Evolutionary conservation across 305 asterid species (phyloP).

Genomic region (Petunia hybrid): DNA sequence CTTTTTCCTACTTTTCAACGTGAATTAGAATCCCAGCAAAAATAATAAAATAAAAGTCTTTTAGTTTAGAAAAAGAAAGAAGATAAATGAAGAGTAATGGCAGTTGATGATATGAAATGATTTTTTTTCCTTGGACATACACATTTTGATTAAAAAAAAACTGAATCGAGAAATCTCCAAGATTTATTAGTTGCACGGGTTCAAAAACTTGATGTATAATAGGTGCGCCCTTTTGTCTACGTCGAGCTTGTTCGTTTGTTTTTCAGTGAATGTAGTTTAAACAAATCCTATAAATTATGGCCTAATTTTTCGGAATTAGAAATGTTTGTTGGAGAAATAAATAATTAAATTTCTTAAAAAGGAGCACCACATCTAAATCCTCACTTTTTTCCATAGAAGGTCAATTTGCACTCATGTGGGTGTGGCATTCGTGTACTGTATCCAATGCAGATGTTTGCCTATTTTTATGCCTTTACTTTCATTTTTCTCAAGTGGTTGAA

Average conservation of each 20-base stretch:
- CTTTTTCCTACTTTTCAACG: too few species aligned
- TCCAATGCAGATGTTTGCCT: conserved; percentile 10
- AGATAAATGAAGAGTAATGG: too few species aligned
- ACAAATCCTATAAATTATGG: not conserved
- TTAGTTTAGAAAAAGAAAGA: too few species aligned
- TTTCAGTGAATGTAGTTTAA: not conserved
- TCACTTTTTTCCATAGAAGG: not conserved
- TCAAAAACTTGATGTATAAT: too few species aligned
- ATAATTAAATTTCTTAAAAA: not conserved
- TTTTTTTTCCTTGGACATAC: too few species aligned
- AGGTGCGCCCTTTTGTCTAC: not conserved
- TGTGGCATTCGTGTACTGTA: conserved; percentile 10
- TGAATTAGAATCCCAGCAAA: too few species aligned
- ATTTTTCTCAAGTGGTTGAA: conserved; percentile 16
- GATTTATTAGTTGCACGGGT: too few species aligned
- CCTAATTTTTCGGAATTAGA: not conserved
- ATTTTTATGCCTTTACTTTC: conserved; percentile 8
- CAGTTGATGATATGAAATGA: too few species aligned
- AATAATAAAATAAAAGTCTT: too few species aligned
- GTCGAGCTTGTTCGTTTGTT: not conserved
- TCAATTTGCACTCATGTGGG: conserved; percentile 1
- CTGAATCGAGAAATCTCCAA: too few species aligned
- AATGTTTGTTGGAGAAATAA: not conserved
- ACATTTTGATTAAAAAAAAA: too few species aligned
- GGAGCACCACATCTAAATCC: not conserved